These are phyloP conservation scores for Poa pratensis DNA, from an alignment of 176 grass and related monocot genomes.

Conservation along the genomic window DNA sequence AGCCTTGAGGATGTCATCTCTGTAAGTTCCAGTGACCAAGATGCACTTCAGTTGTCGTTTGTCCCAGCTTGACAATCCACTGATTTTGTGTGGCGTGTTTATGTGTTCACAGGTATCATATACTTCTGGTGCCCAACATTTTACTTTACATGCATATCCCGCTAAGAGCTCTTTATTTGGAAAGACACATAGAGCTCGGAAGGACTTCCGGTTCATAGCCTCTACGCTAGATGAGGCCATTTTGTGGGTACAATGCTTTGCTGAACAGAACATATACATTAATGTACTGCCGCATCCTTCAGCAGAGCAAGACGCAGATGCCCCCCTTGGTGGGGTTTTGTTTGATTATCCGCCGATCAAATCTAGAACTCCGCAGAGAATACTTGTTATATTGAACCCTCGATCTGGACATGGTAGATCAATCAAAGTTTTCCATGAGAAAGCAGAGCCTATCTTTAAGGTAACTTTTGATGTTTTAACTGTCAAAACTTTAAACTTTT, in stretches of 20 bases:
- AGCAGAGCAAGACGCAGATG: constrained; percentile 60
- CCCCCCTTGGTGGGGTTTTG: constrained; percentile 54
- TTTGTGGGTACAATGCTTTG: constrained; percentile 85
- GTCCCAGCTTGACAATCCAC: neutral
- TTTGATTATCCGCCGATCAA: constrained; percentile 84
- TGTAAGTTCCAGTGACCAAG: constrained; percentile 65
- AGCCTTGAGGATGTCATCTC: constrained; percentile 80
- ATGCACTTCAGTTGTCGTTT: constrained; percentile 35
- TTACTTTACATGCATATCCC: constrained; percentile 83
- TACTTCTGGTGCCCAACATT: constrained; percentile 64
- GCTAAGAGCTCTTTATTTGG: constrained; percentile 72
- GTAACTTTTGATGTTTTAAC: constrained; percentile 48
- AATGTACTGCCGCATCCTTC: constrained; percentile 65
- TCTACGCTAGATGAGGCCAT: constrained; percentile 68
- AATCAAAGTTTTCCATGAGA: constrained; percentile 90
- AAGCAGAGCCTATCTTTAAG: constrained; percentile 98
- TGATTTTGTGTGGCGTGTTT: constrained; percentile 39
- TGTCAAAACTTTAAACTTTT: neutral
- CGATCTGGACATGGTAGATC: constrained; percentile 93
- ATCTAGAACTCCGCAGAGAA: constrained; percentile 69
- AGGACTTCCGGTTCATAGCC: constrained; percentile 86
- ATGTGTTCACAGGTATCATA: constrained; percentile 77
- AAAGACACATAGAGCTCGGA: constrained; percentile 67
- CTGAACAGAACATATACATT: constrained; percentile 85
- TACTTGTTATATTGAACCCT: constrained; percentile 98